Conservation (phyloP, 352 stramenopile genomes). For the Phytophthora sansomeana region DNA sequence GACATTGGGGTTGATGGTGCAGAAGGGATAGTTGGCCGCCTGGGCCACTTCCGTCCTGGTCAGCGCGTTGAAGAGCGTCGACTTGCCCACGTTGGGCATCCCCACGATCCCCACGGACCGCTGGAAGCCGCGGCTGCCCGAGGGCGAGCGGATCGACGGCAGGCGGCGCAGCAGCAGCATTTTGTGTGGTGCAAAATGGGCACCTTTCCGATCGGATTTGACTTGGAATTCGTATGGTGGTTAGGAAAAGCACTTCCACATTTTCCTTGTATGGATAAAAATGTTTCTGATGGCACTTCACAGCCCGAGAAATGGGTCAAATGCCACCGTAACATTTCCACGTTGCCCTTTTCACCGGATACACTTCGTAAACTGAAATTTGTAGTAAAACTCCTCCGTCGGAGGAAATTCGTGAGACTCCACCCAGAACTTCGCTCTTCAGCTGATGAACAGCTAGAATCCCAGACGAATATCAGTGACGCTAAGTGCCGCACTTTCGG, state of each 20-base stretch:
- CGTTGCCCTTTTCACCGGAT: no score
- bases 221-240: constrained; percentile 18
- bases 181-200: no score
- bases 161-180: constrained; percentile 34
- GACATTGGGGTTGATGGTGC: constrained; percentile 90
- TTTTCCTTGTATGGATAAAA: no score
- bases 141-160: constrained; percentile 4
- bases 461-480: constrained; percentile 39
- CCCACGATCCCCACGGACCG: constrained; percentile 89
- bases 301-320: no score
- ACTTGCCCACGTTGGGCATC: constrained; percentile 92
- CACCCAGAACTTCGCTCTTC: not conserved
- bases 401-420: constrained; percentile 13
- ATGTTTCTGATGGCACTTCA: no score
- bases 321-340: no score
- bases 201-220: no score
- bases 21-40: constrained; percentile 91
- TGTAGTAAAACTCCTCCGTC: not conserved
- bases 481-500: constrained; percentile 35
- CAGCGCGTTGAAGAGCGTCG: constrained; percentile 89
- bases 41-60: constrained; percentile 88
- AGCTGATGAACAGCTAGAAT: not conserved
- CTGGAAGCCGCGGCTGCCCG: constrained; percentile 61
- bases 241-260: no score
- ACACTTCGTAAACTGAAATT: no score